These are phyloP conservation scores for Fusarium gaditjirri DNA, from an alignment of 2,329 filamentous ascomycete species.

Conservation along the genomic window DNA sequence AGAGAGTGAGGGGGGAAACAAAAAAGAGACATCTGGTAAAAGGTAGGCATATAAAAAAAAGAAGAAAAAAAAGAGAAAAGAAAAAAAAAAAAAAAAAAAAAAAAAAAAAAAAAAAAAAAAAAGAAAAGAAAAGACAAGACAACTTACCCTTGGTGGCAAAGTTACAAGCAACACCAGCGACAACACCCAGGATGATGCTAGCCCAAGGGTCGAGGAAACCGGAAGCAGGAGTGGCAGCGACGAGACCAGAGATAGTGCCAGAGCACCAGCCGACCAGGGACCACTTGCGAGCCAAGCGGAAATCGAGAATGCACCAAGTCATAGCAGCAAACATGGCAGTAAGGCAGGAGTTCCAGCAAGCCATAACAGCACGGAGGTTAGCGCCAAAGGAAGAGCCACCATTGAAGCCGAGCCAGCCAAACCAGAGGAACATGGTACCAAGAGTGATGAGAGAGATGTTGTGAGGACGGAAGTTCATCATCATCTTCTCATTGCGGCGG, in stretches of 20 bases:
- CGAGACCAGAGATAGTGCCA: conserved; percentile 75
- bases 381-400: conserved; percentile 94
- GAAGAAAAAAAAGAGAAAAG: too few species aligned
- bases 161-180: conserved; percentile 73
- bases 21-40: too few species aligned
- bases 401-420: conserved; percentile 99
- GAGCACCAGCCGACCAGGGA: conserved; percentile 81
- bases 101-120: too few species aligned
- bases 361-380: conserved; percentile 93
- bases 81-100: too few species aligned
- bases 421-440: conserved; percentile 96
- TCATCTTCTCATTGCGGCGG: conserved; percentile 98
- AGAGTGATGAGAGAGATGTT: conserved; percentile 98
- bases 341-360: conserved; percentile 97
- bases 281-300: conserved; percentile 93
- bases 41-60: too few species aligned
- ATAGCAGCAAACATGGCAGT: conserved; percentile 92
- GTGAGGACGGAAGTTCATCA: conserved; percentile 99
- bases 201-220: conserved; percentile 76
- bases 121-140: too few species aligned
- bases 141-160: conserved; percentile 69
- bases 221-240: conserved; percentile 75
- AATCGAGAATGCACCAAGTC: conserved; percentile 96
- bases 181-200: conserved; percentile 72
- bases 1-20: too few species aligned